Evolutionary conservation across 1,139 yeast genomes (phyloP).

Genomic region (Scheffersomyces titani): DNA sequence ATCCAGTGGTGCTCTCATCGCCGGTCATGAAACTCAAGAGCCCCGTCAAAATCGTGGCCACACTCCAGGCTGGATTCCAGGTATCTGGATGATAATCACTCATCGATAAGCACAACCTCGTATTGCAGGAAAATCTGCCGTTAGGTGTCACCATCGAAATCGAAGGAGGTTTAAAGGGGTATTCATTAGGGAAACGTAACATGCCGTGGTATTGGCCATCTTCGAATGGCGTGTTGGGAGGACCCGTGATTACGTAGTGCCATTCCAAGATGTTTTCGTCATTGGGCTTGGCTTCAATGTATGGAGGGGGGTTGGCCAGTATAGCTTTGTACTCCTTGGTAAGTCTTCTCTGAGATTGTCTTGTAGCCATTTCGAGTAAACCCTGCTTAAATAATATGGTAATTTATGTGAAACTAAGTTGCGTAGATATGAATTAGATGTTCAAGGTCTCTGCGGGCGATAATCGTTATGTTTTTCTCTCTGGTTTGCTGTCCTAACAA

Average conservation of each 20-base stretch:
- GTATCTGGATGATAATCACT: slow-evolving; percentile 91
- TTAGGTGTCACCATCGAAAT: slow-evolving; percentile 88
- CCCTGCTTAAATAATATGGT: too few species aligned
- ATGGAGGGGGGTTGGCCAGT: slow-evolving; percentile 78
- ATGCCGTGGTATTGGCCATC: slow-evolving; percentile 92
- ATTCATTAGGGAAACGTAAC: slow-evolving; percentile 78
- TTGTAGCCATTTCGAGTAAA: slow-evolving; percentile 42
- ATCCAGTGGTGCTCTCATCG: slow-evolving; percentile 41
- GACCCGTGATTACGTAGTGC: slow-evolving; percentile 84
- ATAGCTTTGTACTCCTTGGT: slow-evolving; percentile 79
- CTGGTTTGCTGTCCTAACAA: background rate
- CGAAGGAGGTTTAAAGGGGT: slow-evolving; percentile 92
- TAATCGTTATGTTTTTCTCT: too few species aligned
- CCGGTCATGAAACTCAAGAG: slow-evolving; percentile 83
- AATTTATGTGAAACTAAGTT: too few species aligned
- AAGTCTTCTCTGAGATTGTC: slow-evolving; percentile 53
- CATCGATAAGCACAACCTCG: slow-evolving; percentile 82
- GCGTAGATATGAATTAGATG: too few species aligned
- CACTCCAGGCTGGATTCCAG: slow-evolving; percentile 97
- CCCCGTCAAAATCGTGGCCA: slow-evolving; percentile 81
- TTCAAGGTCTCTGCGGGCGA: too few species aligned
- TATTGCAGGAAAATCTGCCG: slow-evolving; percentile 76
- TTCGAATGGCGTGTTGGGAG: slow-evolving; percentile 81
- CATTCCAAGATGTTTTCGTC: slow-evolving; percentile 58
- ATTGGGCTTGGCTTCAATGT: slow-evolving; percentile 77